Base-by-base conservation (phyloP, 2,329 filamentous ascomycete species). In the Chaetomium sp. region DNA sequence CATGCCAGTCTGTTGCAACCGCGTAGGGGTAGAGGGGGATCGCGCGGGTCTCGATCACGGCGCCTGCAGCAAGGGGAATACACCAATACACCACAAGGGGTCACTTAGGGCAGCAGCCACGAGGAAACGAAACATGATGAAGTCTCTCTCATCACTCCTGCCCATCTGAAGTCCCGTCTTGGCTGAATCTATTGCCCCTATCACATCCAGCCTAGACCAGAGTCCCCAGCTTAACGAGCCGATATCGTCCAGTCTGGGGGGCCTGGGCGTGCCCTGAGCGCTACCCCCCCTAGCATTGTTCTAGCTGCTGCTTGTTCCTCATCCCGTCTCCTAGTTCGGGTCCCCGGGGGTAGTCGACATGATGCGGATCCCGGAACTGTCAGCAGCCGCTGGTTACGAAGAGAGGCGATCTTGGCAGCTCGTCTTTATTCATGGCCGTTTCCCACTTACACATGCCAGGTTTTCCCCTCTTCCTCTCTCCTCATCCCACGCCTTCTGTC, bases 361-460 rank as follows among this genome's bases (percentile, higher is more conserved):
- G 63, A 69, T 64, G 70, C 70, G 68, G 69, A 62, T 67, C 66
- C 65, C 71, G 71, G 71, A 72, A 72, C 60, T 63, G 57, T 54
- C 66, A 69, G 62, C 62, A 72, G 67, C 71, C 71, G 70, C 70
- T 61, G 53, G 67, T 49, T 62, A 54, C 56, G 61, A 60, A 54
- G 61, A 29, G 47, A 62, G 57, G 45, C 53, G 35, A 64, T 62
- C 71, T 72, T 72, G 69, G 70, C 70, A 55, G 65, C 59, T 51
- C 62, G 65, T 68, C 67, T 70, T 72, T 71, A 72, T 70, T 68
- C 68, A 67, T 57, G 65, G 45, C 66, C 55, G 65, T 69, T 71
- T 69, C 70, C 66, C 69, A 61, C 51, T 50, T 65, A 38, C 57
- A 64, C 27, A 53, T 64, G 29, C 61, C 27, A n/a, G 54, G 50